Evolutionary conservation across 352 stramenopile genomes (phyloP).

Genomic region (Peronospora farinosa): DNA sequence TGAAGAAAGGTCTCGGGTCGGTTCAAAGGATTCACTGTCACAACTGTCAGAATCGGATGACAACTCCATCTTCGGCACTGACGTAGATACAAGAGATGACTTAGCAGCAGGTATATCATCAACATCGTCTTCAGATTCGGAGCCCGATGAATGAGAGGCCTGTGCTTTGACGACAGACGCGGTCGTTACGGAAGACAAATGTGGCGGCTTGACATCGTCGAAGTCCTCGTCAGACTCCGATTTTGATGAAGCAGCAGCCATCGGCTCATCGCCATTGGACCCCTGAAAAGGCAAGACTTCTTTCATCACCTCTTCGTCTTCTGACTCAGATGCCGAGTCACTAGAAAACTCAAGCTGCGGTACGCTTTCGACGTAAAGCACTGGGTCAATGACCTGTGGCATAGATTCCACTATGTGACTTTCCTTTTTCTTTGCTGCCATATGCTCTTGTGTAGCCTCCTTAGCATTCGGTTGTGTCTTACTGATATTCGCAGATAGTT

Average conservation of each 20-base stretch:
- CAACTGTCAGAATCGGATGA: conserved; percentile 17
- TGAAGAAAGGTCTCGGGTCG: neutral
- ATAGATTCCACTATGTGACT: neutral
- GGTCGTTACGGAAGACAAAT: neutral
- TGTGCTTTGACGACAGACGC: neutral
- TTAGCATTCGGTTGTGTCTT: conserved; percentile 19
- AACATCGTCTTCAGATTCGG: conserved; percentile 13
- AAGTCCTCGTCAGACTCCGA: conserved; percentile 29
- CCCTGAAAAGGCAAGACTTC: conserved; percentile 1
- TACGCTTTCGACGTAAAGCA: conserved; percentile 49
- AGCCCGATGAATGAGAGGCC: conserved; percentile 2
- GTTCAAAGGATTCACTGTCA: conserved; percentile 18
- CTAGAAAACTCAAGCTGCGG: conserved; percentile 55
- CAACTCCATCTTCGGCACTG: conserved; percentile 11
- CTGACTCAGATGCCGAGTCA: conserved; percentile 26
- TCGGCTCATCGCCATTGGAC: conserved; percentile 14
- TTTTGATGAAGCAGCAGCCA: conserved; percentile 6
- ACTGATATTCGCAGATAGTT: conserved; percentile 3
- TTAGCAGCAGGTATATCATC: conserved; percentile 8
- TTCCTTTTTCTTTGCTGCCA: conserved; percentile 13
- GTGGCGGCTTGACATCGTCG: conserved; percentile 21
- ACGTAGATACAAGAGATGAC: neutral
- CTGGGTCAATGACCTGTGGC: conserved; percentile 9
- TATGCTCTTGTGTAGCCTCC: conserved; percentile 4
- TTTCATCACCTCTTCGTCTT: conserved; percentile 24